Percentiles rank a stretch among this genome's conserved stretches.
phyloP scores from a whole-genome alignment of 805 yeast genomes.

The Cyberlindnera lachancei region DNA sequence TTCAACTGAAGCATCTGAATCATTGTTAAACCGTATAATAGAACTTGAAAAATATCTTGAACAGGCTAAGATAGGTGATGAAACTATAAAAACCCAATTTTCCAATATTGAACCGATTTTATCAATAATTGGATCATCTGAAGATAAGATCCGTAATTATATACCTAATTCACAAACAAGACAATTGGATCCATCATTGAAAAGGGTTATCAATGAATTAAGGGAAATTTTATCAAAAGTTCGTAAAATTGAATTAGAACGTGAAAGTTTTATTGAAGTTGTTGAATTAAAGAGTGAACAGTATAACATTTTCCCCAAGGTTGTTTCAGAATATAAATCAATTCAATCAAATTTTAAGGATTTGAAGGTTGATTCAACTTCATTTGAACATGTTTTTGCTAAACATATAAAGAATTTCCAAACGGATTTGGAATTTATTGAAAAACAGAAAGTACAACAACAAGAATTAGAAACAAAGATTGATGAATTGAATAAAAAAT shows the following conservation, averaged over 20 bases:
- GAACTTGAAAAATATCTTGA: conserved; percentile 41
- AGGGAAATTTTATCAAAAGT: conserved; percentile 23
- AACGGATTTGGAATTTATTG: conserved; percentile 41
- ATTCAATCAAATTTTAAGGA: conserved; percentile 13
- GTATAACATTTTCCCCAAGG: conserved; percentile 42
- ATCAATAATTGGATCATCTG: conserved; percentile 33
- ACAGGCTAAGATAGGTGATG: conserved; percentile 60
- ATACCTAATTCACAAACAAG: conserved; percentile 26
- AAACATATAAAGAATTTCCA: conserved; percentile 40
- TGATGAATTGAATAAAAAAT: conserved; percentile 25
- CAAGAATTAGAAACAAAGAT: conserved; percentile 31
- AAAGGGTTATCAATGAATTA: conserved; percentile 28
- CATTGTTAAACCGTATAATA: conserved; percentile 31
- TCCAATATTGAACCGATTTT: conserved; percentile 40
- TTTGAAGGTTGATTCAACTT: conserved; percentile 19
- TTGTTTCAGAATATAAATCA: conserved; percentile 40
- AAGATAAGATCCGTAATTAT: conserved; percentile 20
- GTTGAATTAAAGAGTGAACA: conserved; percentile 39
- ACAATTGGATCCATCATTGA: conserved; percentile 27
- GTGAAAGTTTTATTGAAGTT: conserved; percentile 34
- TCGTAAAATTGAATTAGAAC: conserved; percentile 28
- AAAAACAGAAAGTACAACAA: conserved; percentile 33
- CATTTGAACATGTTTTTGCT: conserved; percentile 35
- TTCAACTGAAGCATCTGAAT: conserved; percentile 38
- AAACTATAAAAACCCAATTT: conserved; percentile 39